phyloP scores from a whole-genome alignment of 352 stramenopile species.

The Globisporangium megalacanthum region DNA sequence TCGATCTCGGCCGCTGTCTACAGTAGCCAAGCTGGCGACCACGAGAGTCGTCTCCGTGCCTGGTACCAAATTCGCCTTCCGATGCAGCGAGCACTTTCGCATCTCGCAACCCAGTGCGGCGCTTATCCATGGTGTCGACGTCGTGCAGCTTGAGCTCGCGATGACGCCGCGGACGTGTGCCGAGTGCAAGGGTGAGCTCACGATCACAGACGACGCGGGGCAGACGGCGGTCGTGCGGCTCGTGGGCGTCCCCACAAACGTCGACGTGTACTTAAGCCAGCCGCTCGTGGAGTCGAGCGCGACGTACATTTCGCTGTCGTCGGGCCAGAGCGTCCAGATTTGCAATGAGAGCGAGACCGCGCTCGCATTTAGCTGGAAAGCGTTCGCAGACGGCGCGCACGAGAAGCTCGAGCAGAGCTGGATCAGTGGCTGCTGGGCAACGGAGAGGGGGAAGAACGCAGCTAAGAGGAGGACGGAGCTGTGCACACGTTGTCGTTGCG shows the following conservation, averaged over 20 bases:
- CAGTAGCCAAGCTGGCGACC: conserved; percentile 83
- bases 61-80: conserved; percentile 72
- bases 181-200: conserved; percentile 63
- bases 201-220: conserved; percentile 78
- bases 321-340: conserved; percentile 88
- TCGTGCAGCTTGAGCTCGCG: conserved; percentile 77
- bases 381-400: conserved; percentile 65
- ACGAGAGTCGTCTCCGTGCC: conserved; percentile 79
- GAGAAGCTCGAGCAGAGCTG: conserved; percentile 68
- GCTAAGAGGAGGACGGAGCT: conserved; percentile 13
- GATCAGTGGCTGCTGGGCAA: conserved; percentile 36
- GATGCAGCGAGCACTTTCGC: conserved; percentile 46
- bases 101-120: conserved; percentile 56
- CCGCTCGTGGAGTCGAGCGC: conserved; percentile 78
- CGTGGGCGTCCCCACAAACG: conserved; percentile 64
- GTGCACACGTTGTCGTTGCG: conserved; percentile 15
- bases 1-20: conserved; percentile 82
- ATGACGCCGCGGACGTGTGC: conserved; percentile 32
- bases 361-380: conserved; percentile 91
- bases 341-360: conserved; percentile 91
- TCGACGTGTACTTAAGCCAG: conserved; percentile 89
- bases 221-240: conserved; percentile 71
- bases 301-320: conserved; percentile 91
- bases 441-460: too few relatives aligned
- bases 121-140: conserved; percentile 46